These are phyloP conservation scores for Phlebiopsis gigantea DNA, from an alignment of 768 basidiomycete species.

Conservation along the genomic window DNA sequence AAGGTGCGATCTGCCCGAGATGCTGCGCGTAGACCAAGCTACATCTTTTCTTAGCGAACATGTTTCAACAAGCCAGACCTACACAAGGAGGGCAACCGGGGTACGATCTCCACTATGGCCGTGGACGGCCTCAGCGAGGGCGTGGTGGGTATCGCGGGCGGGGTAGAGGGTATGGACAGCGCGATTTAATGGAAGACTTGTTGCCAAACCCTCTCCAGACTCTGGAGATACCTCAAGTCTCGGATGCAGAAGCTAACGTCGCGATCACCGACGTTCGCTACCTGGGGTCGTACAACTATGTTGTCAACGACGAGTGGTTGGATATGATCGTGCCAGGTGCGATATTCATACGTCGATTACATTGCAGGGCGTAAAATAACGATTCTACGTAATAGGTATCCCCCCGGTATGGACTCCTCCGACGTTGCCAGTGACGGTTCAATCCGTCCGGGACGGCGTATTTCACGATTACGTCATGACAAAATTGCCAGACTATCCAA, in stretches of 20 bases:
- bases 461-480: conserved; percentile 38
- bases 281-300: conserved; percentile 30
- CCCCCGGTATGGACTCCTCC: conserved; percentile 50
- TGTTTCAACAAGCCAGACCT: too few species aligned
- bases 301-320: conserved; percentile 13
- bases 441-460: conserved; percentile 46
- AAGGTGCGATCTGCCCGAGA: too few species aligned
- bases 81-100: too few species aligned
- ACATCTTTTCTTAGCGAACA: too few species aligned
- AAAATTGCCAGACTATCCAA: conserved; percentile 32
- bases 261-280: conserved; percentile 15
- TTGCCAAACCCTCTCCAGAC: neutral
- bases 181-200: neutral
- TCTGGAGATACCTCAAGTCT: neutral
- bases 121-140: neutral
- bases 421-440: conserved; percentile 45
- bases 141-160: neutral
- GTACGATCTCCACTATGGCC: neutral
- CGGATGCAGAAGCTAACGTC: neutral
- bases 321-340: conserved; percentile 29
- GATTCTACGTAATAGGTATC: conserved; percentile 36
- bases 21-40: too few species aligned
- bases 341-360: too few species aligned
- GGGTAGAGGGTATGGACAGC: neutral
- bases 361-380: neutral